Evolutionary conservation across 2,329 filamentous ascomycete species (phyloP).

Genomic region (Bipolaris victoriae): DNA sequence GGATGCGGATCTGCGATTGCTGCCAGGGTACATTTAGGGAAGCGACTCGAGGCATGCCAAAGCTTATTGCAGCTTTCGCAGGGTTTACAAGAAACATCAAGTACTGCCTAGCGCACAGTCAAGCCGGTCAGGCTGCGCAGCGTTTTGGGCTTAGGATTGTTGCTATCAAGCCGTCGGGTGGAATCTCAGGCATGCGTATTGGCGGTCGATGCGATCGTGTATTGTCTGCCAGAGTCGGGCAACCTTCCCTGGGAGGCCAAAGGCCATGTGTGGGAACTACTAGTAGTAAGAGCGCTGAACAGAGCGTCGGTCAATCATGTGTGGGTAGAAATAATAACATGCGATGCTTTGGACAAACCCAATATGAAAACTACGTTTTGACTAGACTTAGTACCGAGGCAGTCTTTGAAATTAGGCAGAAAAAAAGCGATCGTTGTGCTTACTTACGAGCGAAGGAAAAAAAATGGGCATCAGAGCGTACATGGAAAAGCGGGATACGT

Average conservation of each 20-base stretch:
- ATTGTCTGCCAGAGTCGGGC: neutral
- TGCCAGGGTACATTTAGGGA: neutral
- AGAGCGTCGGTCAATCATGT: no score
- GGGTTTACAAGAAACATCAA: neutral
- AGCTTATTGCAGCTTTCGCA: neutral
- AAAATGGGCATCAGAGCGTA: neutral
- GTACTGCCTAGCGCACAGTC: neutral
- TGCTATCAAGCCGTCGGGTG: neutral
- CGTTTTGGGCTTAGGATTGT: neutral
- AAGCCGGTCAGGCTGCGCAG: neutral
- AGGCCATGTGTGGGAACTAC: neutral
- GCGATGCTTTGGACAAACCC: neutral
- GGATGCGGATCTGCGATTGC: neutral
- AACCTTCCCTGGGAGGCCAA: neutral
- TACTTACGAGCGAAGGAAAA: neutral
- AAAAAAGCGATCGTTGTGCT: neutral
- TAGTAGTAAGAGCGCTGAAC: neutral
- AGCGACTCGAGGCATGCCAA: neutral
- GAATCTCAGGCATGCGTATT: neutral
- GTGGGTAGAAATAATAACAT: neutral
- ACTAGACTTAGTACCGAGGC: neutral
- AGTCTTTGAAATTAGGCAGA: neutral
- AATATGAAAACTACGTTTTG: neutral
- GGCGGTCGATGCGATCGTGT: neutral
- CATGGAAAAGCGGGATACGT: neutral